Base-by-base conservation (phyloP, 2,329 filamentous ascomycete genomes). In the Sclerotiophoma versabilis region DNA sequence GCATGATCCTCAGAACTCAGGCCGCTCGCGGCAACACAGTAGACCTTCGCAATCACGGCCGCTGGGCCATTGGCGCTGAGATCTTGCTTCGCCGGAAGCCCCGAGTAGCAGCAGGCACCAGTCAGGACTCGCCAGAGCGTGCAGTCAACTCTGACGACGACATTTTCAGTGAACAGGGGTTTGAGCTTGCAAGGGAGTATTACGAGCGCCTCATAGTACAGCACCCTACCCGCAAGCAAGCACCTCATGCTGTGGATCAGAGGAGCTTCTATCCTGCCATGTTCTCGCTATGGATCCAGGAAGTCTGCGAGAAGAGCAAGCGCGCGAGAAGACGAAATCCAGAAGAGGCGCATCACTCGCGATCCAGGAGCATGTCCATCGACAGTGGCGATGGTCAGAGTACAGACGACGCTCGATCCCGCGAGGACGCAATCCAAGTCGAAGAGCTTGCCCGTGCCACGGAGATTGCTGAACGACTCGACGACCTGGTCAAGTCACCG, bases 41-140 rank as follows among this genome's bases (percentile, higher is more conserved):
- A 17, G 91, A 96, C 70, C 73, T 93, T 41, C 84, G 92, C 32
- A 80, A 79, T 17, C 82, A 87, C 65, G 83, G 85, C 29, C 83
- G 89, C 60, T 97, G 93, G 93, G 88, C 88, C 12, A 83, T 96
- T 37, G 92, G 91, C 0, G 91, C 91, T 2, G 93, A 96, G 75
- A 84, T 97, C 17, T 76, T 96, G 50, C 86, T 96, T 76, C 84
- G 89, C 14, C 75, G 75, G 58, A 72, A 54, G 17, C 39, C 62
- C 27, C 49, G 10, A 17, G n/a, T 33, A n/a, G 20, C 33, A 39
- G 36, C 54, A 27, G 29, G 15, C 22, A 43, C 5, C 33, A 17
- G 29, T 17, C 20, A 57, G 23, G 30, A 19, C 23, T 26, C 32
- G 14, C 34, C 29, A 41, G 27, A 36, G 29, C 36, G 14, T 27